Evolutionary conservation across 2,329 filamentous ascomycete genomes (phyloP).

Genomic region (Colletotrichum liriopes): DNA sequence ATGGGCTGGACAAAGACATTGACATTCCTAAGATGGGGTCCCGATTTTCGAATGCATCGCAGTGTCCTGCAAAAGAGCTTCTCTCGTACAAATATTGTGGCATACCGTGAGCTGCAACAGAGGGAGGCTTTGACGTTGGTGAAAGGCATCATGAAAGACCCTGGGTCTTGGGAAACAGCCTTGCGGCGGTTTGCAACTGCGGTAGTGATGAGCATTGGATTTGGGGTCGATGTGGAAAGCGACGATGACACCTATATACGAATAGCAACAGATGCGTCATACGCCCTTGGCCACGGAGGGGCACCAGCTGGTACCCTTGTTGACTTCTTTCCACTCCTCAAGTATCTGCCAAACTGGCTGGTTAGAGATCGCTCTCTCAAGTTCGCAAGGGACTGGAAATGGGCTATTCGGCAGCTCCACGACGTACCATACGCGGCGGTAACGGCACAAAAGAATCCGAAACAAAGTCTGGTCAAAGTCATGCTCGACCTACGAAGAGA

Average conservation of each 20-base stretch:
- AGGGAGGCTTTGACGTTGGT: conserved; percentile 45
- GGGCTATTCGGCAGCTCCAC: conserved; percentile 58
- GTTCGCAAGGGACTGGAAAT: conserved; percentile 49
- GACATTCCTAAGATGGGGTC: conserved; percentile 60
- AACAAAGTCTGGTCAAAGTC: conserved; percentile 44
- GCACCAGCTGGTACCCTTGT: conserved; percentile 57
- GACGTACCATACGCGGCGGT: conserved; percentile 57
- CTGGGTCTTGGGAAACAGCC: conserved; percentile 55
- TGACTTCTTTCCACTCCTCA: conserved; percentile 63
- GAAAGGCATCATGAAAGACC: conserved; percentile 50
- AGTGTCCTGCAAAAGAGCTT: conserved; percentile 61
- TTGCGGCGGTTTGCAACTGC: conserved; percentile 58
- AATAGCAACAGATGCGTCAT: conserved; percentile 45
- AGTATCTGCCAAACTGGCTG: conserved; percentile 56
- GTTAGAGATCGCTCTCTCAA: conserved; percentile 50
- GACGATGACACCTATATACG: conserved; percentile 55
- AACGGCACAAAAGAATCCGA: conserved; percentile 1
- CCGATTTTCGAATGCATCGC: conserved; percentile 60
- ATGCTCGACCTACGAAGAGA: conserved; percentile 48
- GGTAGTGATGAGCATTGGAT: conserved; percentile 60
- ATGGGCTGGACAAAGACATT: conserved; percentile 64
- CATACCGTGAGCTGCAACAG: conserved; percentile 50
- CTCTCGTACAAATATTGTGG: conserved; percentile 53
- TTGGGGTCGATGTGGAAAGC: conserved; percentile 57
- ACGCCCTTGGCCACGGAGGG: conserved; percentile 52